A percentile compares a stretch with the other conserved stretches of the same genome.
phyloP scores from a whole-genome alignment of 257 asterid genomes.

The Penstemon barbatus region DNA sequence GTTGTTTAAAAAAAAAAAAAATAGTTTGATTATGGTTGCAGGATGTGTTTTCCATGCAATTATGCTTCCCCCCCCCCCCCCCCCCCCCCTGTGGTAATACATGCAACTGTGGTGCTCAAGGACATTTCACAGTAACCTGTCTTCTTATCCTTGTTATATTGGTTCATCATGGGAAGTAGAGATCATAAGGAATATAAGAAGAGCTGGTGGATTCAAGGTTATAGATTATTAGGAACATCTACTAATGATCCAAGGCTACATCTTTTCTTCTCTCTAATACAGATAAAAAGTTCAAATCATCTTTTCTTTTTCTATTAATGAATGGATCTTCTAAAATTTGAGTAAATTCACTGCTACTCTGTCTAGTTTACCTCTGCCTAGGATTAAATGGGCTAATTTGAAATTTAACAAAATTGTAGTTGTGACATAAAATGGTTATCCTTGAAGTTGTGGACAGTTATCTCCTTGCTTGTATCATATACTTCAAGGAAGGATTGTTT shows the following conservation, averaged over 20 bases:
- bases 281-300: background rate
- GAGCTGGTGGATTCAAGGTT: background rate
- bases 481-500: background rate
- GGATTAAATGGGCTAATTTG: background rate
- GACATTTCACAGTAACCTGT: too few relatives aligned
- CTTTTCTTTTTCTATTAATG: slow-evolving; percentile 7
- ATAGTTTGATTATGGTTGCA: slow-evolving; percentile 12
- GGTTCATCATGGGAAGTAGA: background rate
- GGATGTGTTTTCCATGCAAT: slow-evolving; percentile 15
- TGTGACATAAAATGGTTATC: background rate
- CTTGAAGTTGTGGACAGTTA: slow-evolving; percentile 6
- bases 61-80: slow-evolving; percentile 4
- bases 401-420: background rate
- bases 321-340: background rate
- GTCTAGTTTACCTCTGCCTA: background rate
- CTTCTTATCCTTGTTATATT: slow-evolving; percentile 9
- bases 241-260: background rate
- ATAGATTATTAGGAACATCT: background rate
- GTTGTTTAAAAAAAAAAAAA: too few relatives aligned
- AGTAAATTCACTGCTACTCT: background rate
- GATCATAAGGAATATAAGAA: background rate
- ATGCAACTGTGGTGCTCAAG: slow-evolving; percentile 10
- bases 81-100: slow-evolving; percentile 6
- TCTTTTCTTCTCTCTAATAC: background rate
- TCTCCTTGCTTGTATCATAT: slow-evolving; percentile 8